These are phyloP conservation scores for Bacterosira constricta DNA, from an alignment of 108 stramenopile species.

Conservation along the genomic window DNA sequence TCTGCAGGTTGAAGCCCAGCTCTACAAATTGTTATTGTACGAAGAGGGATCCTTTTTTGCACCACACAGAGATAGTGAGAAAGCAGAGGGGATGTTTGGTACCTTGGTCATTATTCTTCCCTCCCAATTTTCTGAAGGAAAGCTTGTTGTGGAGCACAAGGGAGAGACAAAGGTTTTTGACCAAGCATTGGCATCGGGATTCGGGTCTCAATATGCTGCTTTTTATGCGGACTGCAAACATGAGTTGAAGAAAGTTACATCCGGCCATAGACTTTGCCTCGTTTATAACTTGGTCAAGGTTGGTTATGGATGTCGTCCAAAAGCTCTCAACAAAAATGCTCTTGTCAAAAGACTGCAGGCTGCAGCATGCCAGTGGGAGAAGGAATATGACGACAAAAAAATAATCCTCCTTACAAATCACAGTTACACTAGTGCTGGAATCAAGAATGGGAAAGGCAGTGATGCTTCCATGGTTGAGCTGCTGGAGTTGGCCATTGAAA, in stretches of 20 bases:
- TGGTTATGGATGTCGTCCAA: constrained; percentile 8
- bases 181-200: not conserved
- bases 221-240: constrained; percentile 40
- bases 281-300: constrained; percentile 22
- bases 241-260: constrained; percentile 19
- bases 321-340: not conserved
- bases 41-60: constrained; percentile 48
- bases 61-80: constrained; percentile 47
- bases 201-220: constrained; percentile 20
- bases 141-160: constrained; percentile 21
- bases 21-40: constrained; percentile 54
- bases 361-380: constrained; percentile 6
- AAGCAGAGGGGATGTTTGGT: constrained; percentile 50
- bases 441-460: constrained; percentile 6
- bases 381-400: constrained; percentile 9
- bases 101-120: constrained; percentile 47
- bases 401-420: constrained; percentile 32
- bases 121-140: constrained; percentile 18
- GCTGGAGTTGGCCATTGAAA: constrained; percentile 18
- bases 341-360: constrained; percentile 5
- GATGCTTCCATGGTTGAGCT: constrained; percentile 14
- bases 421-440: constrained; percentile 18
- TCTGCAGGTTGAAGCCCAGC: constrained; percentile 24
- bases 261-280: constrained; percentile 7
- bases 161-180: constrained; percentile 19